These are phyloP conservation scores for Physocladia obscura DNA, from an alignment of 192 early-diverging fungal genomes.

Conservation along the genomic window DNA sequence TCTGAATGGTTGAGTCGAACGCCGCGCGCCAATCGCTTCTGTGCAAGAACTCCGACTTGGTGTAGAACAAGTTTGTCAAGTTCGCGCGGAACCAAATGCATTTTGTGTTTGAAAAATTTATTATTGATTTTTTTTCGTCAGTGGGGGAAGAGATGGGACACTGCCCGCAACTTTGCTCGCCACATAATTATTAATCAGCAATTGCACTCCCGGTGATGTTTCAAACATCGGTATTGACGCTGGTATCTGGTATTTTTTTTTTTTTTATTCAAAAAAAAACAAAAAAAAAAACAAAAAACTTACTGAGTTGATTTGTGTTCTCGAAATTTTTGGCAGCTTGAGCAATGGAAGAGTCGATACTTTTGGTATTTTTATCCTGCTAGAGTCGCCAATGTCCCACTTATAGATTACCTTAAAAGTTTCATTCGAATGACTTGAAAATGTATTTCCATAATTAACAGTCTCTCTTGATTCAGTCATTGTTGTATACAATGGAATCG, in stretches of 20 bases:
- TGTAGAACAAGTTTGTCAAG: conserved; percentile 89
- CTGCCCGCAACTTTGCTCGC: conserved; percentile 31
- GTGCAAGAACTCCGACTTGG: conserved; percentile 86
- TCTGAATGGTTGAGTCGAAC: conserved; percentile 85
- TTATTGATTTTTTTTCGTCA: too few relatives aligned
- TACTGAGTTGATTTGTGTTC: neutral
- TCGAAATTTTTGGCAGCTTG: neutral
- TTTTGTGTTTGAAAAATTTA: conserved; percentile 23
- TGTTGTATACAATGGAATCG: neutral
- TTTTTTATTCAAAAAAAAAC: neutral
- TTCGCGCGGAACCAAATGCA: conserved; percentile 82
- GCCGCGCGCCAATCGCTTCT: conserved; percentile 86
- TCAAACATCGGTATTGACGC: neutral
- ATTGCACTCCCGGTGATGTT: conserved; percentile 16
- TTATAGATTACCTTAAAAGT: conserved; percentile 16
- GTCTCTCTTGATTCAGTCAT: neutral
- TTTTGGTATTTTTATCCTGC: neutral
- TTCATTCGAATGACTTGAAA: neutral
- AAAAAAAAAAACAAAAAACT: neutral
- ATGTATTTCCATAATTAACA: neutral
- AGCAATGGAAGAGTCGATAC: neutral
- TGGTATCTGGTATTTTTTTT: neutral
- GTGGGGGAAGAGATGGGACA: too few relatives aligned
- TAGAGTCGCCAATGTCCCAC: conserved; percentile 25
- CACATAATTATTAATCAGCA: conserved; percentile 29